Evolutionary conservation across 1,139 yeast genomes (phyloP).

Genomic region (Yamadazyma siamensis): DNA sequence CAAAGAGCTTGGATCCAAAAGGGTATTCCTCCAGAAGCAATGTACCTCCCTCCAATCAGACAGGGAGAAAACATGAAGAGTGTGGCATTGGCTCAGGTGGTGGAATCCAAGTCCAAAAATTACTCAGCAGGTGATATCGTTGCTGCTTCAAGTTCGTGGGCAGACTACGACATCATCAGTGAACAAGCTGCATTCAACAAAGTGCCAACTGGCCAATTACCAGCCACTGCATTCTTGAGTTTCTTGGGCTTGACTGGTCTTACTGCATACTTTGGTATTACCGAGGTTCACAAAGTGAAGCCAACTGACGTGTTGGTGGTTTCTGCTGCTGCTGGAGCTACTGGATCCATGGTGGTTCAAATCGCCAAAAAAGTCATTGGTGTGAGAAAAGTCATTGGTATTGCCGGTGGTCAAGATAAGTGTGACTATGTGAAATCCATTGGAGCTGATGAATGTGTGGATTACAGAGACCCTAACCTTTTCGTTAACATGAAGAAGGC

Average conservation of each 20-base stretch:
- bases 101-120: constrained; percentile 38
- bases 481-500: constrained; percentile 40
- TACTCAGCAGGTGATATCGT: constrained; percentile 46
- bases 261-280: constrained; percentile 61
- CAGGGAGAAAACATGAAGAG: constrained; percentile 50
- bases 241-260: constrained; percentile 52
- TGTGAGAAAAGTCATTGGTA: constrained; percentile 57
- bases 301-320: constrained; percentile 38
- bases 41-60: constrained; percentile 46
- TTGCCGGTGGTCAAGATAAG: constrained; percentile 62
- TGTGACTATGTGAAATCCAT: constrained; percentile 51
- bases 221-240: constrained; percentile 24
- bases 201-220: constrained; percentile 17
- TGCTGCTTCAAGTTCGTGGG: constrained; percentile 26
- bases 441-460: constrained; percentile 54
- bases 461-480: constrained; percentile 50
- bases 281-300: constrained; percentile 39
- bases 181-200: constrained; percentile 20
- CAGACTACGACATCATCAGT: constrained; percentile 22
- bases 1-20: constrained; percentile 61
- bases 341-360: constrained; percentile 62
- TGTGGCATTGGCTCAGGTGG: constrained; percentile 47
- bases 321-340: constrained; percentile 71
- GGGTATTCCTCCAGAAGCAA: constrained; percentile 34
- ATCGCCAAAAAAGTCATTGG: constrained; percentile 52